Evolutionary conservation across 2,329 filamentous ascomycete genomes (phyloP).

Genomic region (Colletotrichum gloeosporioides): DNA sequence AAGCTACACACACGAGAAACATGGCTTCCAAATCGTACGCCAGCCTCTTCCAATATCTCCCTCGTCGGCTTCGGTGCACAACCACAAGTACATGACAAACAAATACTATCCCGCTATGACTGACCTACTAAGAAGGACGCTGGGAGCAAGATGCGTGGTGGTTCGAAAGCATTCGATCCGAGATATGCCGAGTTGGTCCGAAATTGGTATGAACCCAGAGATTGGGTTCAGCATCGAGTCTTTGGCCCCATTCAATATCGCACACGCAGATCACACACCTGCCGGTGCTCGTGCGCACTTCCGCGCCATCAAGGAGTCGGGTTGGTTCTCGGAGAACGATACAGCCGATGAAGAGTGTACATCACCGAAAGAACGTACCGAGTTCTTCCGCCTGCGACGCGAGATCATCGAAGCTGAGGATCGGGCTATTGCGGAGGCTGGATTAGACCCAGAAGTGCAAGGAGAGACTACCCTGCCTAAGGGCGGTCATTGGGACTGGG

Average conservation of each 20-base stretch:
- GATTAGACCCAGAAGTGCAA: neutral
- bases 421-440: neutral
- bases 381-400: neutral
- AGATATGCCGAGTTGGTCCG: neutral
- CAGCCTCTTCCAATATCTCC: neutral
- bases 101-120: constrained; percentile 9
- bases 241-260: constrained; percentile 2
- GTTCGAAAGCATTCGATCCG: constrained; percentile 7
- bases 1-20: neutral
- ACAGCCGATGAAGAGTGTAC: neutral
- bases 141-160: neutral
- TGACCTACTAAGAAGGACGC: neutral
- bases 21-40: neutral
- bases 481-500: constrained; percentile 8
- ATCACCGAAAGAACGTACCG: neutral
- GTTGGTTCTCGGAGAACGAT: neutral
- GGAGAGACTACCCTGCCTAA: neutral
- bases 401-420: constrained; percentile 2
- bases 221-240: neutral
- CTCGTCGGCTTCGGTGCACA: neutral
- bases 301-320: constrained; percentile 1
- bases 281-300: constrained; percentile 1
- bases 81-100: neutral
- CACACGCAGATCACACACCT: constrained; percentile 7
- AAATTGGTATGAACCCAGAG: constrained; percentile 2